Conservation (phyloP, 805 yeast genomes). For the Kluyveromyces lactis region DNA sequence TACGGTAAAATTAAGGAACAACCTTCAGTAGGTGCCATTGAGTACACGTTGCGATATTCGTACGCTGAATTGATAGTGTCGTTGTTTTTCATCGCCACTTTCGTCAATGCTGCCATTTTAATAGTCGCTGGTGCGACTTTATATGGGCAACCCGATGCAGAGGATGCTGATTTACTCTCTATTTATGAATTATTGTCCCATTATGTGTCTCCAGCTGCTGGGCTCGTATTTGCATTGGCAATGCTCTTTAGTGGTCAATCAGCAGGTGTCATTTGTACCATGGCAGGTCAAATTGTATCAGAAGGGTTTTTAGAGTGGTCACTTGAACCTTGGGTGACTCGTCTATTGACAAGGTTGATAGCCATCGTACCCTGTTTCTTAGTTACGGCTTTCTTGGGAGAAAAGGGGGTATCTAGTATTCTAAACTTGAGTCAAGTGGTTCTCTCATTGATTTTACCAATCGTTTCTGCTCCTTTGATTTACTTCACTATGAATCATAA, state of each 20-base stretch:
- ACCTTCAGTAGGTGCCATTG: conserved; percentile 75
- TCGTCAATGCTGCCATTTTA: conserved; percentile 82
- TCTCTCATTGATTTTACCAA: conserved; percentile 69
- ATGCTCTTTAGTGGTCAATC: conserved; percentile 87
- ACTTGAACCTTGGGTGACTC: conserved; percentile 71
- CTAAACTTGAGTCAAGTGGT: conserved; percentile 80
- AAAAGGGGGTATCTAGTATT: conserved; percentile 70
- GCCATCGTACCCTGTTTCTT: conserved; percentile 81
- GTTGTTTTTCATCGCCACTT: conserved; percentile 79
- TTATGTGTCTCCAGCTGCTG: conserved; percentile 79
- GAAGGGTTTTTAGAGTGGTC: conserved; percentile 83
- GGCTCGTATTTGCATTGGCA: conserved; percentile 81
- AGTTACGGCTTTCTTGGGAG: conserved; percentile 65
- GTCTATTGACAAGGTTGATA: conserved; percentile 71
- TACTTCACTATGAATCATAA: conserved; percentile 65
- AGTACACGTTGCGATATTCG: conserved; percentile 70
- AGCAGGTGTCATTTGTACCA: conserved; percentile 89
- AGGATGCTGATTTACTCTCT: conserved; percentile 74
- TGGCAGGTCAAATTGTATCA: conserved; percentile 89
- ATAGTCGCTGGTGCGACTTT: conserved; percentile 89
- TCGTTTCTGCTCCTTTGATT: conserved; percentile 82
- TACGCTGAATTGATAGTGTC: conserved; percentile 78
- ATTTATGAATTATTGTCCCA: conserved; percentile 62
- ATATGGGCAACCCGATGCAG: conserved; percentile 52
- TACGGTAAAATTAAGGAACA: conserved; percentile 43